Evolutionary conservation across 305 asterid species (phyloP), one percentile per base, ranked within the genome.

Genomic region (Solanum hybrid): DNA sequence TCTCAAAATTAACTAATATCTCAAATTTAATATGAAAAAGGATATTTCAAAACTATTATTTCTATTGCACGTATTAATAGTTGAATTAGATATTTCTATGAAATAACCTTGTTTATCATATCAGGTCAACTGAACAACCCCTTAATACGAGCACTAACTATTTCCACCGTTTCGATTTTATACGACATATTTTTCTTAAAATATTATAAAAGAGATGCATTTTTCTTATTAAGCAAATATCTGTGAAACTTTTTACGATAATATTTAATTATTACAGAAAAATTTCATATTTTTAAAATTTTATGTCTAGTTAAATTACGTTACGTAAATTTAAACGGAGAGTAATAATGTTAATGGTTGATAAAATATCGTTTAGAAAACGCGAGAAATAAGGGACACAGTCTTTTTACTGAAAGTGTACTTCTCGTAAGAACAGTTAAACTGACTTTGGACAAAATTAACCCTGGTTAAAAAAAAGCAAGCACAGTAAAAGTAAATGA

Each of bases 381-480:
- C 93, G 90, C 93, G 93, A 93, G 75, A 92, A 81, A 45, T 83
- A 75, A 57, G 91, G 57, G 90, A 68, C 93, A 90, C 90, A 70
- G 76, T 9, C 91, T 90, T 90, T 89, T 90, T 37, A 89, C 90
- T 68, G 76, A 86, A 77, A 73, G 78, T 65, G 92, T 90, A 82
- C 90, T 45, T 57, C 38, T 88, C 68, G 34, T 27, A 34, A 41
- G 87, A 78, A 57, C 89, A 41, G 89, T 89, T 89, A 29, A 24
- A 82, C 77, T 91, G 91, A 90, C 87, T 84, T 34, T 76, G 77
- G 94, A 90, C 92, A 70, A 20, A 65, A 86, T 90, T 93, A 91
- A 89, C 92, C 93, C 81, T 24, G 38, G 82, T 78, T 83, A 90
- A 57, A 32, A 87, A 70, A 34, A 20, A 6, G 70, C 0, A 51